Conservation (phyloP, 305 asterid genomes). For the Fraxinus velutina region DNA sequence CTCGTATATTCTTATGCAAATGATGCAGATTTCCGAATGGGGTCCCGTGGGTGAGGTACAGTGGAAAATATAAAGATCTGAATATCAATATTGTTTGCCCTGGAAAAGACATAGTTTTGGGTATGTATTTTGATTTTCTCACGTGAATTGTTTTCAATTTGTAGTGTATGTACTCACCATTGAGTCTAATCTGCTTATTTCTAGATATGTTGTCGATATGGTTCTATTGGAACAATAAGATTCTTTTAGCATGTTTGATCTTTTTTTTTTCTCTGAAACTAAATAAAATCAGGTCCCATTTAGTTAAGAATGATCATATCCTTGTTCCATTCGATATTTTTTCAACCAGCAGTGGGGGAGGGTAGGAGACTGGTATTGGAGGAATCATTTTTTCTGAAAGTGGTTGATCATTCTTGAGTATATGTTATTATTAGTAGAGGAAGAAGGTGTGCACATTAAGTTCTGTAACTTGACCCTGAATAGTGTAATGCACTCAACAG, state of each 20-base stretch:
- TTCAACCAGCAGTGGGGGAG: neutral
- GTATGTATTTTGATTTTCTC: constrained; percentile 30
- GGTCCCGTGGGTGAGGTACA: constrained; percentile 88
- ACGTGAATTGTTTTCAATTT: neutral
- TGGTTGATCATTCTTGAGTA: neutral
- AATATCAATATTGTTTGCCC: constrained; percentile 71
- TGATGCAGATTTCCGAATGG: constrained; percentile 83
- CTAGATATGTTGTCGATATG: neutral
- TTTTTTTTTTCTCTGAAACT: neutral
- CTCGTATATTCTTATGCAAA: constrained; percentile 6
- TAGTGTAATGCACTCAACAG: constrained; percentile 4
- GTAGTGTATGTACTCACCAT: neutral
- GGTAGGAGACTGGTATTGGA: neutral
- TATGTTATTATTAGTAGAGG: constrained; percentile 3
- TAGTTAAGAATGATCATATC: neutral
- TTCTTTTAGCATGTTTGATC: neutral
- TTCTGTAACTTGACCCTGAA: neutral
- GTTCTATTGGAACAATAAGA: neutral
- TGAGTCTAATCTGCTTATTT: constrained; percentile 6
- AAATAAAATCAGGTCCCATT: neutral
- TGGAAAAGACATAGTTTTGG: constrained; percentile 72
- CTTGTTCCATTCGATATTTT: neutral
- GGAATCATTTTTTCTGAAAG: neutral
- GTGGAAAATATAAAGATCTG: constrained; percentile 66
- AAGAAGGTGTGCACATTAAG: neutral